phyloP scores from a whole-genome alignment of 208 protist species.

The Trypanosomatidae sp. region DNA sequence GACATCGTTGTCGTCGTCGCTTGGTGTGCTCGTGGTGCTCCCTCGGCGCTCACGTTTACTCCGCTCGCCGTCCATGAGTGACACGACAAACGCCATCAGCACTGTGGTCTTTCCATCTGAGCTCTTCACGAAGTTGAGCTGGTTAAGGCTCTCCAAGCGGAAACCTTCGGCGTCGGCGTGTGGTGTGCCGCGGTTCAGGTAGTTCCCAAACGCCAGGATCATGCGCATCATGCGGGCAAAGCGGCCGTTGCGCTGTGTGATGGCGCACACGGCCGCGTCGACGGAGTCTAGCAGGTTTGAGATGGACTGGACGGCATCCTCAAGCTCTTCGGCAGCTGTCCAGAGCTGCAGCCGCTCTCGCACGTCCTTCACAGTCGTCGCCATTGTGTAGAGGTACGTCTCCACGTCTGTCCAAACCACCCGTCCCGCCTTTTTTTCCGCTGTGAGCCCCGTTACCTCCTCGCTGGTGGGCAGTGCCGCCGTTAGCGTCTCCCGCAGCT shows the following conservation, averaged over 20 bases:
- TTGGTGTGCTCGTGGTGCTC: not conserved
- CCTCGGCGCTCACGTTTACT: not conserved
- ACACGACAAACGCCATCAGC: constrained; percentile 65
- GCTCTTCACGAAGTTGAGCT: constrained; percentile 72
- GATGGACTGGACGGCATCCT: constrained; percentile 37
- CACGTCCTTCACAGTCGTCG: constrained; percentile 51
- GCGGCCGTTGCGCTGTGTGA: constrained; percentile 51
- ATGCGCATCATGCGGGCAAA: constrained; percentile 55
- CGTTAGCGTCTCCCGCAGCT: constrained; percentile 48
- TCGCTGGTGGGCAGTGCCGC: constrained; percentile 47
- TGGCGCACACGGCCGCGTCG: constrained; percentile 41
- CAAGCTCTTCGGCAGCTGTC: constrained; percentile 50
- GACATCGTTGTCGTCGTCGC: not conserved
- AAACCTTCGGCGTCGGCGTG: constrained; percentile 69
- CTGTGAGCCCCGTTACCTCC: constrained; percentile 45
- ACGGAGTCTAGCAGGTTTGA: constrained; percentile 44
- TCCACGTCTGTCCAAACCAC: constrained; percentile 68
- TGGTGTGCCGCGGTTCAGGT: constrained; percentile 66
- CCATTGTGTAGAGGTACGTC: constrained; percentile 55
- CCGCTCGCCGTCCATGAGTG: constrained; percentile 29
- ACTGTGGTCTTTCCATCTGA: constrained; percentile 75
- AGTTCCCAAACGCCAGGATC: constrained; percentile 67
- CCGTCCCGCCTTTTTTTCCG: constrained; percentile 39
- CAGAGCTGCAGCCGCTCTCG: constrained; percentile 75
- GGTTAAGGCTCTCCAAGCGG: constrained; percentile 66